Percentiles rank a stretch among this genome's conserved stretches.
phyloP scores from a whole-genome alignment of 2,329 filamentous ascomycete species.

The Colletotrichum musicola region DNA sequence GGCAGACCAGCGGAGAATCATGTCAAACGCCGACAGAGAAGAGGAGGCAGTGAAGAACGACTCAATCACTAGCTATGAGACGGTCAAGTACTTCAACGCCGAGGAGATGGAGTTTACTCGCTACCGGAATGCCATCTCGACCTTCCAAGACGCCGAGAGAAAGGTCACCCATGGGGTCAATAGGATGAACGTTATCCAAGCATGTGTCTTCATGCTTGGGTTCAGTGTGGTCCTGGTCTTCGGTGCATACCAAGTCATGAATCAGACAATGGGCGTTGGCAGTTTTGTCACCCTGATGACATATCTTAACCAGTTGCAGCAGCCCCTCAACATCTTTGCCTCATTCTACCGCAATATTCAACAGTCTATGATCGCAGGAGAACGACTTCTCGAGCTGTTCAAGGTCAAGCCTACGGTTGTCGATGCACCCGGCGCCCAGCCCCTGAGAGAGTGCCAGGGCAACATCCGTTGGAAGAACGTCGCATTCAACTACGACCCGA shows the following conservation, averaged over 20 bases:
- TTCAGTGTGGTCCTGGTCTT: conserved; percentile 79
- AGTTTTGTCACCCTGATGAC: conserved; percentile 81
- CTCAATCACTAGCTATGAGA: conserved; percentile 98
- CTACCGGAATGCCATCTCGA: conserved; percentile 77
- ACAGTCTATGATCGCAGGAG: conserved; percentile 96
- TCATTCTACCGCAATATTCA: conserved; percentile 97
- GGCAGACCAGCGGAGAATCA: conserved; percentile 89
- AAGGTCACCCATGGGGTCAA: conserved; percentile 82
- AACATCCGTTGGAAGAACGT: conserved; percentile 91
- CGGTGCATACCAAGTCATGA: conserved; percentile 81
- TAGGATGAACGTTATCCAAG: conserved; percentile 85
- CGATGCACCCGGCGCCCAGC: conserved; percentile 75
- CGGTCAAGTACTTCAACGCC: conserved; percentile 91
- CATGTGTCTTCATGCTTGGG: conserved; percentile 82
- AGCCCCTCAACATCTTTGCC: conserved; percentile 88
- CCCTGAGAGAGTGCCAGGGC: conserved; percentile 78
- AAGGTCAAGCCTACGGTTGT: conserved; percentile 94
- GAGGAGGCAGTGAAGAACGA: conserved; percentile 99
- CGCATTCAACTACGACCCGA: conserved; percentile 88
- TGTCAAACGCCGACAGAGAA: conserved; percentile 94
- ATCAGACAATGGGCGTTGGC: conserved; percentile 73
- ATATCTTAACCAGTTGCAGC: conserved; percentile 84
- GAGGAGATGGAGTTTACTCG: conserved; percentile 83
- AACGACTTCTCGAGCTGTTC: conserved; percentile 94
- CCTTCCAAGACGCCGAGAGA: conserved; percentile 81